Percentiles rank a stretch among this genome's conserved stretches.
phyloP scores from a whole-genome alignment of 2,329 filamentous ascomycete species.

The Paraphaeosphaeria sporulosa region DNA sequence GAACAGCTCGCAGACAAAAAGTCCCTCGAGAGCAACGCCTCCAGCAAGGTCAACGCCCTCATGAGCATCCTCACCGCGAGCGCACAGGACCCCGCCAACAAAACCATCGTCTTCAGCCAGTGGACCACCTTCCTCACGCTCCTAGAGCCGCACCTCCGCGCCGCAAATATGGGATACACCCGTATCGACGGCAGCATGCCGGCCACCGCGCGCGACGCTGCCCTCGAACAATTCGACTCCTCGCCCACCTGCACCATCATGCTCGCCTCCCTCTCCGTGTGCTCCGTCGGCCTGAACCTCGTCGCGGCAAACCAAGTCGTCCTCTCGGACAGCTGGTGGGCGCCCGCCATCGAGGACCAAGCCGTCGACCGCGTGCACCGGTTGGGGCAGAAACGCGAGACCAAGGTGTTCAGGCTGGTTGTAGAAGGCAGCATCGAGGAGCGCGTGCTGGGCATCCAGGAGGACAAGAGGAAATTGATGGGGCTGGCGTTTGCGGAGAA shows the following conservation, averaged over 20 bases:
- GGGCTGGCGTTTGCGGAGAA: slow-evolving; percentile 82
- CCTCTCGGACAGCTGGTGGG: slow-evolving; percentile 86
- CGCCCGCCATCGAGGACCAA: slow-evolving; percentile 90
- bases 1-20: slow-evolving; percentile 62
- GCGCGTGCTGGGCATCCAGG: slow-evolving; percentile 78
- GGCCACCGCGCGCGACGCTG: slow-evolving; percentile 72
- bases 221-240: slow-evolving; percentile 71
- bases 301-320: slow-evolving; percentile 87
- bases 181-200: slow-evolving; percentile 85
- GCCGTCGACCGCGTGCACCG: slow-evolving; percentile 88
- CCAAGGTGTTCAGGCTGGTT: slow-evolving; percentile 81
- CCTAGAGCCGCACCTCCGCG: slow-evolving; percentile 71
- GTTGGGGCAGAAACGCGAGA: slow-evolving; percentile 80
- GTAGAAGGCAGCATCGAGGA: slow-evolving; percentile 85
- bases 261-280: slow-evolving; percentile 82
- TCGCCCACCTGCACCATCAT: slow-evolving; percentile 75
- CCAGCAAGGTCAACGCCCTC: slow-evolving; percentile 83
- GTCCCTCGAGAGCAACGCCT: slow-evolving; percentile 59
- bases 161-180: slow-evolving; percentile 67
- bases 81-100: slow-evolving; percentile 66
- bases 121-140: slow-evolving; percentile 79
- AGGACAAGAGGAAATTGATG: slow-evolving; percentile 79
- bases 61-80: slow-evolving; percentile 77
- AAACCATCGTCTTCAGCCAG: slow-evolving; percentile 78
- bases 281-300: slow-evolving; percentile 85